Conservation (phyloP, 768 basidiomycete species). For the Tylopilus sp. region DNA sequence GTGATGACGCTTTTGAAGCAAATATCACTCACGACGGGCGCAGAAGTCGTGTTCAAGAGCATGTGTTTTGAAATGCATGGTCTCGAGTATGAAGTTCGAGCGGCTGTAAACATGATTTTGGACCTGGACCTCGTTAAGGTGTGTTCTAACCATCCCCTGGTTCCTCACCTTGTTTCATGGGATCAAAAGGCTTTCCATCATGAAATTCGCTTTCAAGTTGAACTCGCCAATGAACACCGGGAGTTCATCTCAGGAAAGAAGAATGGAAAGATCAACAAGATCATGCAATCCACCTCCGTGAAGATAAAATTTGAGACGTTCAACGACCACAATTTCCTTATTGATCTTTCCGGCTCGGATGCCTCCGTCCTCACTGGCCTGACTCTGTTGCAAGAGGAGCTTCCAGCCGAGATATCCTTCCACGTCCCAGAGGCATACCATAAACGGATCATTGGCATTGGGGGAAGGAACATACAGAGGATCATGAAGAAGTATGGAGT, state of each 20-base stretch:
- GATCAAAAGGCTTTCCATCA: constrained; percentile 78
- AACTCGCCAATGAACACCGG: constrained; percentile 94
- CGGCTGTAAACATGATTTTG: constrained; percentile 80
- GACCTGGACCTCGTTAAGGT: constrained; percentile 93
- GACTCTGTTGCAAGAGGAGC: constrained; percentile 88
- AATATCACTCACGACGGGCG: constrained; percentile 82
- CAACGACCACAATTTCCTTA: constrained; percentile 93
- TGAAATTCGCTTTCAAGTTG: constrained; percentile 97
- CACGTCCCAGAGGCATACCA: constrained; percentile 98
- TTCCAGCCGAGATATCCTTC: constrained; percentile 98
- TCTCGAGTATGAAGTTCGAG: constrained; percentile 84
- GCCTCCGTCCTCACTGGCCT: constrained; percentile 84
- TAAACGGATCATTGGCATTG: constrained; percentile 98
- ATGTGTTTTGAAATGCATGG: constrained; percentile 99
- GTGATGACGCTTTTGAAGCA: constrained; percentile 83
- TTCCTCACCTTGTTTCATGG: neutral
- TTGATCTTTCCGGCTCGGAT: constrained; percentile 86
- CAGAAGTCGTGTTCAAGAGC: constrained; percentile 94
- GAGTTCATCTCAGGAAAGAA: constrained; percentile 99
- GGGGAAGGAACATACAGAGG: constrained; percentile 94
- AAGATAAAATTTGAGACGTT: constrained; percentile 99
- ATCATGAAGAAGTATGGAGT: constrained; percentile 99
- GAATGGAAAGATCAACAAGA: constrained; percentile 99
- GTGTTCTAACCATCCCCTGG: constrained; percentile 11
- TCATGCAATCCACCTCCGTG: constrained; percentile 95